These are phyloP conservation scores for Limtongia smithiae DNA, from an alignment of 805 yeast genomes.

Conservation along the genomic window DNA sequence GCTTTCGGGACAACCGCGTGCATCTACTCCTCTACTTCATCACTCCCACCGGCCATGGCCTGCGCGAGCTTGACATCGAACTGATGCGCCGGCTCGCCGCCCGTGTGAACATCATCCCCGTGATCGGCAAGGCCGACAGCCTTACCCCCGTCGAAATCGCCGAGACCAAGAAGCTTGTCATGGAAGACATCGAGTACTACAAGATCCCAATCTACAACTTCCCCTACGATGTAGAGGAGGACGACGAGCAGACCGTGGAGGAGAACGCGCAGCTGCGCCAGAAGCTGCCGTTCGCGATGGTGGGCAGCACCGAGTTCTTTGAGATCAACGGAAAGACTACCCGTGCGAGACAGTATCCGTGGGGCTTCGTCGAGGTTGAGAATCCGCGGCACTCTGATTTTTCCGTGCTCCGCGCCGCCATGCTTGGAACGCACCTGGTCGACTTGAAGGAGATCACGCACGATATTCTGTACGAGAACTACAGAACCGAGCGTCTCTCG, in stretches of 20 bases:
- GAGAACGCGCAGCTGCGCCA: conserved; percentile 43
- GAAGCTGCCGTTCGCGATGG: conserved; percentile 60
- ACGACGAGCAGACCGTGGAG: conserved; percentile 40
- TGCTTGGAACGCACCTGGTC: conserved; percentile 78
- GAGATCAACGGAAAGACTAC: conserved; percentile 39
- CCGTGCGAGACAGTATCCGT: conserved; percentile 58
- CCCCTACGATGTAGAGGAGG: conserved; percentile 60
- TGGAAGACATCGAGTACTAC: conserved; percentile 54
- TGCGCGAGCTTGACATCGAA: conserved; percentile 67
- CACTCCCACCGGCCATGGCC: conserved; percentile 53
- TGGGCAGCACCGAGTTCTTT: conserved; percentile 46
- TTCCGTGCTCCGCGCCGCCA: conserved; percentile 55
- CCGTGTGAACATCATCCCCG: conserved; percentile 79
- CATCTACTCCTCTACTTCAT: conserved; percentile 78
- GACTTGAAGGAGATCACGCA: conserved; percentile 80
- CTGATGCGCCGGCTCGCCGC: conserved; percentile 66
- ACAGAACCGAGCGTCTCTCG: conserved; percentile 72
- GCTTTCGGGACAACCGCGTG: conserved; percentile 67
- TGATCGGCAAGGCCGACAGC: conserved; percentile 76
- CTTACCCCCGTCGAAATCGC: conserved; percentile 62
- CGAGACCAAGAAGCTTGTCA: conserved; percentile 51
- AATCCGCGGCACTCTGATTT: conserved; percentile 41
- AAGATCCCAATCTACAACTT: conserved; percentile 70
- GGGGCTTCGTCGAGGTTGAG: conserved; percentile 59
- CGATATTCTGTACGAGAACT: conserved; percentile 69